Evolutionary conservation across 1,284 basidiomycete species (phyloP).

Genomic region (Lentinula novae-zelandiae): DNA sequence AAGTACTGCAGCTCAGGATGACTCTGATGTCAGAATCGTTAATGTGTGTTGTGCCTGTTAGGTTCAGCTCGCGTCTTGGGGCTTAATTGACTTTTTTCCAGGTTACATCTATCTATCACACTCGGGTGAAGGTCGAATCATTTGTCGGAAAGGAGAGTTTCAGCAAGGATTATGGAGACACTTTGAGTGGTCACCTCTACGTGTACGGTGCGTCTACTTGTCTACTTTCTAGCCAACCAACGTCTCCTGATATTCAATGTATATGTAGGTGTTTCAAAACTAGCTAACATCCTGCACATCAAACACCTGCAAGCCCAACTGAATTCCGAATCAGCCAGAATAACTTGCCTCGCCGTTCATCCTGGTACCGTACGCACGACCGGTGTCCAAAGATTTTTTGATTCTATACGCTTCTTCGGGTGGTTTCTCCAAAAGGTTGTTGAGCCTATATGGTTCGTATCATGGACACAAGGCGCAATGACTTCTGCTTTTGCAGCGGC

Average conservation of each 20-base stretch:
- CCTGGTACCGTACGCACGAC: not conserved
- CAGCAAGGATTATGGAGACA: slow-evolving; percentile 4
- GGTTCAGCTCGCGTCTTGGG: too few relatives aligned
- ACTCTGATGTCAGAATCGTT: slow-evolving; percentile 4
- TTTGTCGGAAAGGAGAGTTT: not conserved
- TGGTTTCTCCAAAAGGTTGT: not conserved
- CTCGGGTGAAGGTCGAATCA: not conserved
- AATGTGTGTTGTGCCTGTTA: not conserved
- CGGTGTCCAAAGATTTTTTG: not conserved
- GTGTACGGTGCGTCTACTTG: not conserved
- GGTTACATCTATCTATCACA: not conserved
- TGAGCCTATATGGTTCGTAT: not conserved
- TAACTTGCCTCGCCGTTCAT: slow-evolving; percentile 4
- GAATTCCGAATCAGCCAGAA: not conserved
- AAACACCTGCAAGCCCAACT: slow-evolving; percentile 4
- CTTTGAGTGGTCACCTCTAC: not conserved
- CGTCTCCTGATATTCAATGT: not conserved
- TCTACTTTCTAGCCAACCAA: too few relatives aligned
- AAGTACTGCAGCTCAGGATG: not conserved
- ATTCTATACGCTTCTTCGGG: not conserved
- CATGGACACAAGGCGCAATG: slow-evolving; percentile 4
- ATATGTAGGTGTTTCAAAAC: not conserved
- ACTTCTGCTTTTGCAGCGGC: not conserved
- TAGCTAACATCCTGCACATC: slow-evolving; percentile 4
- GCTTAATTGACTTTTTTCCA: not conserved